Evolutionary conservation across 495 filamentous ascomycete species (phyloP), one percentile per base, ranked within the genome.

Genomic region (Penicillium roqueforti): DNA sequence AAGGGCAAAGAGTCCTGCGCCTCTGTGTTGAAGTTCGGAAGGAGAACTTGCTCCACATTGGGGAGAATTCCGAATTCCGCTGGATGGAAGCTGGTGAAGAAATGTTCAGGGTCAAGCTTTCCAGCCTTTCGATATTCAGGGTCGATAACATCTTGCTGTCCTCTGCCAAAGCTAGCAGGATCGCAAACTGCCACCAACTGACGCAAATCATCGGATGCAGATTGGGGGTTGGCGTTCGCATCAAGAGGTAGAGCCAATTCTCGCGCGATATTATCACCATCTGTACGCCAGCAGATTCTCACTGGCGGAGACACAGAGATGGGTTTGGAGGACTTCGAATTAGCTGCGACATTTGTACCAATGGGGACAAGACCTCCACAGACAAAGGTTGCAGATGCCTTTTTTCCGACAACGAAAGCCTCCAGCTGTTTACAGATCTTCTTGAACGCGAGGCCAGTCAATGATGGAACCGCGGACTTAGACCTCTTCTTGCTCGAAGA

Each of bases 1-100:
- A 47, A 54, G 1, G 52, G 47, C 10, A 62, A 13, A 31, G 9
- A 31, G 20, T 60, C 53, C n/a, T 58, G 32, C 2, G 8, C 8
- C 1, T 44, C 29, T 5, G 11, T 55, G 25, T 44, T 54, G 22
- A 74, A 56, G 16, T 60, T 67, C 1, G 79, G 80, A 16, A 81
- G 60, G 8, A 85, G 69, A 3, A 67, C 45, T 44, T 81, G 74
- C 9, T 75, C 62, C 28, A 84, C 61, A 0, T 62, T 59, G 25
- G 83, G 72, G 7, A 84, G 50, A 34, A 84, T 81, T 0, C 80
- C 78, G 29, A 69, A 64, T 13, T 78, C 68, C 14, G 80, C 76
- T 0, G 78, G 80, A 53, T 76, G 68, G 60, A 86, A 81, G 55
- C 60, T 76, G 3, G 69, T 75, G 0, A 62, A 63, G 51, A 84